Evolutionary conservation across 2,329 filamentous ascomycete genomes (phyloP), one percentile per base, ranked within the genome.

Genomic region (Aspergillus sojae): DNA sequence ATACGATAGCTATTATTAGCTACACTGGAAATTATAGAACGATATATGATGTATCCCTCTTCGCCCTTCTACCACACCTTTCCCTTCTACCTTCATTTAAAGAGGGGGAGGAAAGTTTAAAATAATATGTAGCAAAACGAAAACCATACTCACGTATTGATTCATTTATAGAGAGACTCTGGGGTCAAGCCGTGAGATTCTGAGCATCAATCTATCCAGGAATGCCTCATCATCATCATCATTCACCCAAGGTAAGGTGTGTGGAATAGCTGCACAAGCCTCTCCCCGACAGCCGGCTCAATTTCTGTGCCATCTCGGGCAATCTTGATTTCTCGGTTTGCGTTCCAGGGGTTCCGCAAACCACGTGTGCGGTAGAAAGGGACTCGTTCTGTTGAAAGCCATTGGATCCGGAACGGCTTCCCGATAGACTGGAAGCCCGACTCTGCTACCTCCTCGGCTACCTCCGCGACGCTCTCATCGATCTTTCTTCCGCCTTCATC

Each of bases 261-360:
- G 70, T 92, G 90, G 77, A 98, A 97, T 71, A 97, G 85, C 52
- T 89, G 88, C 66, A 96, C 83, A 60, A 98, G 81, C 70, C 88
- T 88, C 70, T 88, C 87, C 5, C 94, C 94, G 50, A 96, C 86
- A 34, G 84, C 86, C 32, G 94, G 91, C 77, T 98, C 94, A 59
- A 98, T 82, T 77, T 98, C 94, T 0, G 94, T 98, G 2, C 94
- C 94, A 72, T 98, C 94, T 71, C 94, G 86, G 28, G 94, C 94
- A 74, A 98, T 97, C 79, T 98, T 98, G 66, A 98, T 92, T 74
- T 98, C 94, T 58, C 94, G 84, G 73, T 97, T 97, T 5, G 92
- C 91, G 76, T 98, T 98, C 92, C 93, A 97, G 0, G 93, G 91
- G 74, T 98, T 98, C 39, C 94, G 87, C 61, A 98, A 79, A 0